phyloP scores from a whole-genome alignment of 2,329 filamentous ascomycete species.

The Fusarium agapanthi region DNA sequence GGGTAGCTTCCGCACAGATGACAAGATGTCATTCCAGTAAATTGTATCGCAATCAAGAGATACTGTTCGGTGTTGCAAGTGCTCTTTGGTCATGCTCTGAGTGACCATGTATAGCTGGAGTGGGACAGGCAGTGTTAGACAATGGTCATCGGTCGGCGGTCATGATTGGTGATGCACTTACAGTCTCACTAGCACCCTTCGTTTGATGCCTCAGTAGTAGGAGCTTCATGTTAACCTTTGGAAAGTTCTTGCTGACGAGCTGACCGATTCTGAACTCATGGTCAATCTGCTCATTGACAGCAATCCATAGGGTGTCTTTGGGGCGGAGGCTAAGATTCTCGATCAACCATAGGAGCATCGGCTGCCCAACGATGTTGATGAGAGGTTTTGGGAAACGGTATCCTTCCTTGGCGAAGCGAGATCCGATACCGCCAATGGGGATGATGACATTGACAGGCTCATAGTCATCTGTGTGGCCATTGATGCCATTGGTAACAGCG shows the following conservation, averaged over 20 bases:
- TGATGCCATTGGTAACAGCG: neutral
- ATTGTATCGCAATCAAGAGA: neutral
- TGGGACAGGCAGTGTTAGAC: neutral
- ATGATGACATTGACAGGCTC: neutral
- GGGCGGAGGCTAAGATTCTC: neutral
- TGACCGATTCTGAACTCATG: neutral
- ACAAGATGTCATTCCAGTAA: neutral
- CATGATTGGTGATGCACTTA: neutral
- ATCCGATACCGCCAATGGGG: neutral
- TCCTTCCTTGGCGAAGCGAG: neutral
- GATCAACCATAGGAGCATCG: neutral
- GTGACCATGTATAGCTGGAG: neutral
- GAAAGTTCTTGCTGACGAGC: neutral
- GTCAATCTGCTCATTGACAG: neutral
- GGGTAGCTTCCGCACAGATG: neutral
- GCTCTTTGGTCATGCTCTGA: neutral
- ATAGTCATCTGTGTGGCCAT: neutral
- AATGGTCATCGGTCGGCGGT: neutral
- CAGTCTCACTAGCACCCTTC: neutral
- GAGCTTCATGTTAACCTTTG: neutral
- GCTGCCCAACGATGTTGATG: neutral
- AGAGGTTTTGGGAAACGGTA: neutral
- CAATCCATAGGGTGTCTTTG: neutral
- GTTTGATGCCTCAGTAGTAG: neutral
- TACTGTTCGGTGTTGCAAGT: neutral